These are phyloP conservation scores for Fonsecaea nubica DNA, from an alignment of 2,329 filamentous ascomycete genomes.

Conservation along the genomic window DNA sequence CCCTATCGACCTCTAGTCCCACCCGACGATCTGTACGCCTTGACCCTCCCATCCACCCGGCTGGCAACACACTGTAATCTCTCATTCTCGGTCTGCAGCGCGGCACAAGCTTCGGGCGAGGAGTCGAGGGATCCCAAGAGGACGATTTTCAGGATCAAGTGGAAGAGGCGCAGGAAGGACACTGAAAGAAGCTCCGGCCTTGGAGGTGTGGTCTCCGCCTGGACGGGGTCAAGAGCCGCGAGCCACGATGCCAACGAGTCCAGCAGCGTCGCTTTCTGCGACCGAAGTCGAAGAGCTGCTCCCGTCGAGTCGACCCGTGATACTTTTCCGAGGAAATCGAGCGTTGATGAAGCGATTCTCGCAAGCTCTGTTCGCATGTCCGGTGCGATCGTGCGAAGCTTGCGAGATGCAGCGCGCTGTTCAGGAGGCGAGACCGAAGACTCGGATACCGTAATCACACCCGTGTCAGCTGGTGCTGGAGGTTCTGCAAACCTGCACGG, in stretches of 20 bases:
- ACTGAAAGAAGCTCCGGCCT: constrained; percentile 43
- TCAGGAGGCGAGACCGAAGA: constrained; percentile 38
- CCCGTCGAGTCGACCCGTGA: constrained; percentile 40
- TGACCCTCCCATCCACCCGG: constrained; percentile 44
- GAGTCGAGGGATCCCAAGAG: constrained; percentile 46
- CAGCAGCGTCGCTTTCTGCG: constrained; percentile 45
- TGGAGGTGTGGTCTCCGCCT: constrained; percentile 31
- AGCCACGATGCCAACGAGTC: constrained; percentile 47
- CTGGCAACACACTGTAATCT: constrained; percentile 44
- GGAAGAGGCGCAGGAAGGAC: constrained; percentile 48
- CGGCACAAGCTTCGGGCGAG: constrained; percentile 40
- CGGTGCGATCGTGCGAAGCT: constrained; percentile 46
- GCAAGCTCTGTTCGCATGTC: constrained; percentile 48
- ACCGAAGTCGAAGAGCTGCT: constrained; percentile 41
- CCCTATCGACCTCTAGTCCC: constrained; percentile 24
- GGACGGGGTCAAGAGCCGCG: constrained; percentile 41
- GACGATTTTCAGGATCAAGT: constrained; percentile 46
- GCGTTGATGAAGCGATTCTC: constrained; percentile 44
- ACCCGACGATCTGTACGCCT: constrained; percentile 42
- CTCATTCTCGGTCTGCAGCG: constrained; percentile 45
- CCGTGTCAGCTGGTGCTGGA: constrained; percentile 33
- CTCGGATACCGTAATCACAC: constrained; percentile 32
- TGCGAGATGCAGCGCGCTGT: constrained; percentile 36
- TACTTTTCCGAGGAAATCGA: constrained; percentile 46
- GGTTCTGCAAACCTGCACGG: constrained; percentile 52